Base-by-base conservation (phyloP, 441 rosid genomes). In the Croton setiger region DNA sequence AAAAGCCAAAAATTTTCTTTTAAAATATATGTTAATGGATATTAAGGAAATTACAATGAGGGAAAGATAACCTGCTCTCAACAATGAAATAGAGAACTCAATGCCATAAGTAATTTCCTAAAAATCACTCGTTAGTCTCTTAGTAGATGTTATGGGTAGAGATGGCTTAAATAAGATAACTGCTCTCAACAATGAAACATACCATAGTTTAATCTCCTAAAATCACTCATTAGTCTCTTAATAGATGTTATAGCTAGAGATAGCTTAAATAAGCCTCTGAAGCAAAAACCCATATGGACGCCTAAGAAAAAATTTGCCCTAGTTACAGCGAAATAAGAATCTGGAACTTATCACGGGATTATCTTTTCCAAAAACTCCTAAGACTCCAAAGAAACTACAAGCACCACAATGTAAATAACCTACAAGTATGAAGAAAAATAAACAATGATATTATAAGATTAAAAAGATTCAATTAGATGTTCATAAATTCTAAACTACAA, bases 1-100 rank as follows among this genome's bases (percentile, higher is more conserved):
- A 81, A 62, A 81, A 52, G 58, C 33, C 20, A 18, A 37, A 17
- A 60, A 8, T 5, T 20, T 47, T 18, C 49, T 31, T 41, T 68
- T 69, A 35, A 7, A 21, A 20, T 47, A 11, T 9, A 20, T 36
- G 15, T 48, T 17, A 48, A 55, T 23, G 12, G 37, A 56, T 61
- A 53, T 64, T 39, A 39, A 18, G 45, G 27, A 47, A 49, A 63
- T 14, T n/a, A 59, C 20, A 5, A 48, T 0, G 2, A 56, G 9
- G 21, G n/a, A 2, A 23, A 23, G 8, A 18, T 37, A 48, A 18
- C 65, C 47, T 68, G 43, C 56, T 67, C 54, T 35, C 15, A 59
- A 18, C n/a, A 60, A 63, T 3, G 44, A 63, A 21, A 55, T 13
- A 17, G 43, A 8, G 15, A 15, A 0, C 4, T 7, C 6, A 67